Conservation (phyloP, 2,329 filamentous ascomycete genomes). For the Fusarium graminum region DNA sequence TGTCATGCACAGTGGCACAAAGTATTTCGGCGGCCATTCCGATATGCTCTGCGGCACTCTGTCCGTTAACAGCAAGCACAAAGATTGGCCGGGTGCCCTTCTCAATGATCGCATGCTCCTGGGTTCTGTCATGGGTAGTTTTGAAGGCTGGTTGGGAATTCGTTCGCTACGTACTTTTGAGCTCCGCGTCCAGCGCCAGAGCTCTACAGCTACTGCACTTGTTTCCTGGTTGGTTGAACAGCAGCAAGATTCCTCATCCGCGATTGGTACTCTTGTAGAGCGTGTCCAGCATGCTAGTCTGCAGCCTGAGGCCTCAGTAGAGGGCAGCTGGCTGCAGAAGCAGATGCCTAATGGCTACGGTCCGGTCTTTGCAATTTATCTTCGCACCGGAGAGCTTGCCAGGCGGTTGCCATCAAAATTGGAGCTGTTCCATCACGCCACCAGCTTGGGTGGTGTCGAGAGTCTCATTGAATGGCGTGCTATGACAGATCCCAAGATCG, state of each 20-base stretch:
- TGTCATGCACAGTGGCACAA: slow-evolving; percentile 93
- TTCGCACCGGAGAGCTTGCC: slow-evolving; percentile 72
- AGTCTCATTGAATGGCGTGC: slow-evolving; percentile 96
- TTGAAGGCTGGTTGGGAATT: slow-evolving; percentile 94
- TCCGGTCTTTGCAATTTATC: slow-evolving; percentile 83
- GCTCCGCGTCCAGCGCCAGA: slow-evolving; percentile 83
- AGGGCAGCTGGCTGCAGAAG: slow-evolving; percentile 77
- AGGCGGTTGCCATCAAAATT: slow-evolving; percentile 81
- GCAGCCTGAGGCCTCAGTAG: slow-evolving; percentile 72
- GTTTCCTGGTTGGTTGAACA: slow-evolving; percentile 77
- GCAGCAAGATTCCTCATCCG: slow-evolving; percentile 55
- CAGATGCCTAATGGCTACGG: slow-evolving; percentile 96
- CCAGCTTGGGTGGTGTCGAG: slow-evolving; percentile 92
- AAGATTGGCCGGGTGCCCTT: slow-evolving; percentile 72
- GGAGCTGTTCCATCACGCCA: slow-evolving; percentile 91
- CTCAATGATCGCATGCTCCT: slow-evolving; percentile 78
- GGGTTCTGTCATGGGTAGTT: slow-evolving; percentile 85
- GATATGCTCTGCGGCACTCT: slow-evolving; percentile 93
- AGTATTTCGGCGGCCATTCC: slow-evolving; percentile 96
- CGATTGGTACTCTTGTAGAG: slow-evolving; percentile 67
- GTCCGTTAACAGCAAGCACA: slow-evolving; percentile 67
- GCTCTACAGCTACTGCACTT: slow-evolving; percentile 74
- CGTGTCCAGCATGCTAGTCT: slow-evolving; percentile 82
- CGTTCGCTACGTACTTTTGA: slow-evolving; percentile 88
- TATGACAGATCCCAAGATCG: slow-evolving; percentile 83